Evolutionary conservation across 2,329 filamentous ascomycete genomes (phyloP), one percentile per base, ranked within the genome.

Genomic region (Arthroderma sp.): DNA sequence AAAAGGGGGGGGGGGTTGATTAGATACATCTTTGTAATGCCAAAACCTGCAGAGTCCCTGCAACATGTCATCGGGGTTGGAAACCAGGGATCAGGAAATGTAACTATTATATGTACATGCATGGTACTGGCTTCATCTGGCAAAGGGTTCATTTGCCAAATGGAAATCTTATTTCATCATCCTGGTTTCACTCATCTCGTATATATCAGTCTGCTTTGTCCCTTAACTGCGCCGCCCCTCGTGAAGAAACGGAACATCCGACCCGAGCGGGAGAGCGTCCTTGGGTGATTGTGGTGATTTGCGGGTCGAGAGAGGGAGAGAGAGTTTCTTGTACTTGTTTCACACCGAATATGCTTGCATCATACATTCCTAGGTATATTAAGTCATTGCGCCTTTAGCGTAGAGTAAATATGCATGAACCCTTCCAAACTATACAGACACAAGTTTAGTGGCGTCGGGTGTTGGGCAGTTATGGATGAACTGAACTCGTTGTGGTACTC

Each of bases 31-130:
- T 51, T 51, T 51, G 47, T 51, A n/a, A 51, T 51, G 28, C n/a
- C 7, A 51, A 47, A 23, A 51, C 25, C 47, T 51, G 47, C 47
- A 51, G 47, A 51, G n/a, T 51, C 15, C 47, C 47, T 51, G 47
- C 47, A 51, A 51, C 41, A 28, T n/a, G 8, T 19, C 25, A 33
- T 35, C 17, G 47, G 25, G 47, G 47, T 51, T 51, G 47, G 47
- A 35, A 13, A 13, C 47, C 15, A 21, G 47, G 47, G 47, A n/a
- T 6, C n/a, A 3, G 23, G 8, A 7, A 43, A 8, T 4, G 44
- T 51, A 25, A 35, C 25, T 33, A 19, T 13, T 13, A 13, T 17
- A n/a, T 31, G 23, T 31, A 17, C 47, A 51, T 51, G 47, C 47
- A 31, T 21, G 47, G n/a, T 19, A 25, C 47, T 31, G 28, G 4